Evolutionary conservation across 2,329 filamentous ascomycete species (phyloP), one percentile per base, ranked within the genome.

Genomic region (Aspergillus brasiliensis): DNA sequence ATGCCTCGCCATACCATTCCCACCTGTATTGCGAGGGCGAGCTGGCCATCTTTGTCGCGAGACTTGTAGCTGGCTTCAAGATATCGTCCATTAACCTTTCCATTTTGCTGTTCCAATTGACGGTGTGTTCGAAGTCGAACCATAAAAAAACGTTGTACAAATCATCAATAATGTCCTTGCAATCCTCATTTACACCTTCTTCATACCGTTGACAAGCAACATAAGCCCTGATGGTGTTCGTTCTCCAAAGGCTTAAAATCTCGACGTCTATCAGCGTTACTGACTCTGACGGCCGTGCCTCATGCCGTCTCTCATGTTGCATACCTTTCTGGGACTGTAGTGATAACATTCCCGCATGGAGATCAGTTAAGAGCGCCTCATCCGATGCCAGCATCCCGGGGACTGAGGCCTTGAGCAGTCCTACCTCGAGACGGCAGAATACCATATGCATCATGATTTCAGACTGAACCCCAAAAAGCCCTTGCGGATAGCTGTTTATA

Each of bases 181-280:
- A 60, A 11, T 40, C 3, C 13, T 23, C 17, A 8, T 42, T 15
- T 7, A 13, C 17, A 31, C 34, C 7, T 13, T 28, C 7, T 21
- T 21, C n/a, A 10, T 42, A 23, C 23, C 21, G 13, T 15, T n/a
- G 13, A 6, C 7, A 47, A 13, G 42, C 25, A 21, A 23, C 21
- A 48, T 60, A 60, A 10, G 57, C 52, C 31, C 42, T 42, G 13
- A 56, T 15, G n/a, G 57, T 60, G 49, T 60, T 38, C 17, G 60
- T 51, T 15, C 19, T 56, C 60, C 60, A 60, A n/a, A 28, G 3
- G 8, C 10, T 11, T 5, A 58, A 27, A 8, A 15, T 51, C 25
- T 60, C 44, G 3, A 6, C 1, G 52, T 60, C 53, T 62, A 34
- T 23, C 2, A 37, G 54, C 11, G 34, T 51, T 17, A 37, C 17